Evolutionary conservation across 2,329 filamentous ascomycete genomes (phyloP).

Genomic region (Fusarium decemcellulare): DNA sequence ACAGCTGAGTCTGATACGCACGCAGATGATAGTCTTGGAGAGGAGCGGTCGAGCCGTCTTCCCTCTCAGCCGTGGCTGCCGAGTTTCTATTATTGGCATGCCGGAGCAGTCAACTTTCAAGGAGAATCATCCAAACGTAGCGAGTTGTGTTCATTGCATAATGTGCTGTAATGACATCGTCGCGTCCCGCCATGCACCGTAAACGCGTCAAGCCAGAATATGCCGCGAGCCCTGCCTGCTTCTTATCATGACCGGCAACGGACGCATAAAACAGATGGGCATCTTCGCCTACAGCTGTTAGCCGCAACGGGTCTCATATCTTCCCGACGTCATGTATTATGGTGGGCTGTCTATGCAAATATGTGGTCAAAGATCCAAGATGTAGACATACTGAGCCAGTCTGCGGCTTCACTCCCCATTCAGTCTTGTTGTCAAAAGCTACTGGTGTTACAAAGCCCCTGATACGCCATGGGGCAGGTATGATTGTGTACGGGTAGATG

Average conservation of each 20-base stretch:
- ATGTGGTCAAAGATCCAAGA: too few species aligned
- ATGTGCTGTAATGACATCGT: neutral
- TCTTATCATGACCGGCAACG: slow-evolving; percentile 22
- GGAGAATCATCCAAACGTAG: slow-evolving; percentile 19
- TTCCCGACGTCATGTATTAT: neutral
- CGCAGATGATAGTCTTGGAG: slow-evolving; percentile 14
- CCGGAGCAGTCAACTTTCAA: slow-evolving; percentile 1
- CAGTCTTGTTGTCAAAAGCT: too few species aligned
- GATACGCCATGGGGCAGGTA: neutral
- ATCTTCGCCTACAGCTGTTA: slow-evolving; percentile 27
- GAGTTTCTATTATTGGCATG: slow-evolving; percentile 34
- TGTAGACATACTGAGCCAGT: too few species aligned
- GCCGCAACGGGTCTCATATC: slow-evolving; percentile 27
- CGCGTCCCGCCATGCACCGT: neutral
- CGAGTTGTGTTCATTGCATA: neutral
- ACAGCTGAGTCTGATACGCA: neutral
- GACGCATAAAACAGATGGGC: slow-evolving; percentile 26
- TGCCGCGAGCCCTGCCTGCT: slow-evolving; percentile 7
- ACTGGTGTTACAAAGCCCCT: too few species aligned
- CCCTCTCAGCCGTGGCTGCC: slow-evolving; percentile 25
- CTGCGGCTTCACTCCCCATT: too few species aligned
- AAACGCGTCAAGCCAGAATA: neutral
- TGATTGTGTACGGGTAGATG: slow-evolving; percentile 5
- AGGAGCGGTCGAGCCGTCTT: slow-evolving; percentile 28
- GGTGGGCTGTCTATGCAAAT: too few species aligned